phyloP scores from a whole-genome alignment of 2,329 filamentous ascomycete genomes.

The Penicillium fuscoglaucum region DNA sequence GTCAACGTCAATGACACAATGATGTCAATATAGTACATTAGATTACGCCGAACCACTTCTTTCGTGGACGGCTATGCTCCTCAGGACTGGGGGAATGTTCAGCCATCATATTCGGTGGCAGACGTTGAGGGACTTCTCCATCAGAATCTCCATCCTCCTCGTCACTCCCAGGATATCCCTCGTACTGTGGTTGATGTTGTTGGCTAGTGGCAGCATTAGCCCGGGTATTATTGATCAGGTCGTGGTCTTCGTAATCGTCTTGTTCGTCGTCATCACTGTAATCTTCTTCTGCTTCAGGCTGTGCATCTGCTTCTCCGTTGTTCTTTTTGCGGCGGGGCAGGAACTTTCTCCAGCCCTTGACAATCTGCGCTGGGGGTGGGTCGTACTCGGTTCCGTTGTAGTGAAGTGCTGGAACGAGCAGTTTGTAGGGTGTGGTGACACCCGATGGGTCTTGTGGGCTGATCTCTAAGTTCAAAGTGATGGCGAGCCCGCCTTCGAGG shows the following conservation, averaged over 20 bases:
- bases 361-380: constrained; percentile 35
- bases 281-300: constrained; percentile 17
- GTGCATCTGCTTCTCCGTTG: not conserved
- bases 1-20: constrained; percentile 9
- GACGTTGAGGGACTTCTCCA: constrained; percentile 19
- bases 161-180: constrained; percentile 25
- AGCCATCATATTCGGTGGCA: constrained; percentile 11
- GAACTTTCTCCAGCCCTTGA: constrained; percentile 45
- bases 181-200: constrained; percentile 18
- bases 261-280: constrained; percentile 21
- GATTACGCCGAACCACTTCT: constrained; percentile 36
- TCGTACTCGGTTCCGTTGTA: constrained; percentile 49
- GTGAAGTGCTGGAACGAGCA: constrained; percentile 76
- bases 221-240: constrained; percentile 28
- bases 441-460: constrained; percentile 82
- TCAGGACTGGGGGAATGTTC: constrained; percentile 5
- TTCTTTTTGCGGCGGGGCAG: constrained; percentile 33
- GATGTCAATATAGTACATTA: constrained; percentile 22
- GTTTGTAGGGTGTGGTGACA: constrained; percentile 80
- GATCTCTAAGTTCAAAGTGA: constrained; percentile 87
- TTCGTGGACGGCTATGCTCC: constrained; percentile 25
- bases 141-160: constrained; percentile 21
- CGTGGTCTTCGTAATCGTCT: constrained; percentile 27
- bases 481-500: constrained; percentile 79
- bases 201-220: constrained; percentile 24